These are phyloP conservation scores for Trichoderma endophyticum DNA, from an alignment of 2,329 filamentous ascomycete species.

Conservation along the genomic window DNA sequence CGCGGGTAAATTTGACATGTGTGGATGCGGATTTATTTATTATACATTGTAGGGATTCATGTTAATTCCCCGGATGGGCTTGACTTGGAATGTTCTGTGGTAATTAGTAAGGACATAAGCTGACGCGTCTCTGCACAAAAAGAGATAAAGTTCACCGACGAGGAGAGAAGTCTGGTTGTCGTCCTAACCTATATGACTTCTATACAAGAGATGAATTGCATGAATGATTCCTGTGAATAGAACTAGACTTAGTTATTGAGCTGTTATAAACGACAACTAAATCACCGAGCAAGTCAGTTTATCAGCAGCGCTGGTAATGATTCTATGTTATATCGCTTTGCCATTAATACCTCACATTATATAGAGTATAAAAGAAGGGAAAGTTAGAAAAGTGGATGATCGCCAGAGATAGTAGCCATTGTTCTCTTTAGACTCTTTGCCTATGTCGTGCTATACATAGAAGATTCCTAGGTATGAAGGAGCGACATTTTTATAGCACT, in stretches of 20 bases:
- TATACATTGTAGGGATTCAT: neutral
- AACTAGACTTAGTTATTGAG: neutral
- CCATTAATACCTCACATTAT: neutral
- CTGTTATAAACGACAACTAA: neutral
- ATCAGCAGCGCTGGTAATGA: neutral
- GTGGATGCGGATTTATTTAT: neutral
- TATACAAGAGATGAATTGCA: neutral
- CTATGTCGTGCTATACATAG: neutral
- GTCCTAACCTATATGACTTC: neutral
- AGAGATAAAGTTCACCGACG: neutral
- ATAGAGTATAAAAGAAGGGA: neutral
- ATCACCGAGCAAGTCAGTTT: neutral
- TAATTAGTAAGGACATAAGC: neutral
- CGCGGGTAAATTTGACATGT: neutral
- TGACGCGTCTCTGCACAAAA: neutral
- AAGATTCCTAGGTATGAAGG: neutral
- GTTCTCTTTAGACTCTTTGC: neutral
- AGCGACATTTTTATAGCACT: neutral
- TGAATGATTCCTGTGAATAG: neutral
- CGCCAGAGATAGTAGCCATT: neutral
- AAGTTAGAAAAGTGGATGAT: neutral
- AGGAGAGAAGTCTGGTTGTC: neutral
- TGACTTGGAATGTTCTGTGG: neutral
- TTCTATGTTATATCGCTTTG: neutral
- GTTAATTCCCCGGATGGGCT: neutral